Evolutionary conservation across 2,329 filamentous ascomycete genomes (phyloP), one percentile per base, ranked within the genome.

Genomic region (Fusarium brevicatenulatum): DNA sequence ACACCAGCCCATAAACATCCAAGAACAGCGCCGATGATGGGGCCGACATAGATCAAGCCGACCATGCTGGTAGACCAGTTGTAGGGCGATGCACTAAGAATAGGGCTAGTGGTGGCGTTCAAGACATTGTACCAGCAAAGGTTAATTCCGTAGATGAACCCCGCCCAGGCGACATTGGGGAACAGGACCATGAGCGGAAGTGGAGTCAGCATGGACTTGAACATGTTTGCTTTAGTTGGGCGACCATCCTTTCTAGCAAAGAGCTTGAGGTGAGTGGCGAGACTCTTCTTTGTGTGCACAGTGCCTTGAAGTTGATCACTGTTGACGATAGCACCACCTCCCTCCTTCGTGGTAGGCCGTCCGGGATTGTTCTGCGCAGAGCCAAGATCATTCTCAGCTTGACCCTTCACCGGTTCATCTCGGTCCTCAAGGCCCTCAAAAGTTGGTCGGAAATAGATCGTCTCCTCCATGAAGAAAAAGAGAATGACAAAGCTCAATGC

Each of bases 111-210:
- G 4, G 60, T 49, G 5, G 42, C 60, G n/a, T 47, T 49, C 5
- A 63, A 4, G 19, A 63, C 43, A n/a, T 59, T 59, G 30, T 59
- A 59, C 40, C 50, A 63, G 2, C 53, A 59, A 6, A 60, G 21
- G 10, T 59, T 37, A 18, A 58, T 57, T 7, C 60, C 60, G 13
- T 59, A 63, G 25, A 60, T 59, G 19, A 63, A 63, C 6, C 60
- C 60, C 11, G 53, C 42, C 16, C 55, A 63, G 0, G 42, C 53
- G 9, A 63, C 42, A 2, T 34, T 60, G 1, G 60, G 53, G 19
- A 47, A 59, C 4, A 57, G 40, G 13, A 49, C 40, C 54, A 57
- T 57, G 18, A 57, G 54, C 4, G 54, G 54, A 15, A 57, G 54
- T 13, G 54, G 54, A 21, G 54, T 2, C 2, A 57, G 6, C 54